Evolutionary conservation across 2,329 filamentous ascomycete genomes (phyloP).

Genomic region (Colletotrichum lini): DNA sequence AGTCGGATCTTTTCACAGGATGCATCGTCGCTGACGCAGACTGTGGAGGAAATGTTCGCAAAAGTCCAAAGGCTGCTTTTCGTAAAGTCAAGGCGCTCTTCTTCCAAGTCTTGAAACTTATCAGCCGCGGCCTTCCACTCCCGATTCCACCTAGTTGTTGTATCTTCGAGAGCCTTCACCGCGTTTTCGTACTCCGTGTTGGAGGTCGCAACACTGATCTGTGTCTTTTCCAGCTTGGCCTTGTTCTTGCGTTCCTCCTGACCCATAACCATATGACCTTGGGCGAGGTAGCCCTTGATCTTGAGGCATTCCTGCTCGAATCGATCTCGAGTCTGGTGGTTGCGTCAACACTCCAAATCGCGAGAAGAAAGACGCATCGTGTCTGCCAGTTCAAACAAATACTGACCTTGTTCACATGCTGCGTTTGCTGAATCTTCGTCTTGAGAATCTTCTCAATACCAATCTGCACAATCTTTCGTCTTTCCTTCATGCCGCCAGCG

Average conservation of each 20-base stretch:
- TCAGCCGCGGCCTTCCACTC: slow-evolving; percentile 99
- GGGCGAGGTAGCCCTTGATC: slow-evolving; percentile 98
- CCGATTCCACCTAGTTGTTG: slow-evolving; percentile 94
- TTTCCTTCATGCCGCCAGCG: slow-evolving; percentile 94
- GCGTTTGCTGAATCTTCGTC: slow-evolving; percentile 91
- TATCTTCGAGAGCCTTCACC: slow-evolving; percentile 94
- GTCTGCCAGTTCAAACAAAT: background rate
- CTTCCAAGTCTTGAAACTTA: slow-evolving; percentile 99
- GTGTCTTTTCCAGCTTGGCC: slow-evolving; percentile 97
- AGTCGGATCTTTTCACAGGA: slow-evolving; percentile 97
- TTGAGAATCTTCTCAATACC: slow-evolving; percentile 96
- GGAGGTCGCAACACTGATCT: slow-evolving; percentile 91
- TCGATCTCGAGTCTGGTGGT: slow-evolving; percentile 81
- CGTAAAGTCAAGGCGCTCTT: slow-evolving; percentile 95
- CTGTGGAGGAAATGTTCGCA: slow-evolving; percentile 96
- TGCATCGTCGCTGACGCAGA: slow-evolving; percentile 96
- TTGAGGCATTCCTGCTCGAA: slow-evolving; percentile 98
- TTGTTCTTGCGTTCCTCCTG: slow-evolving; percentile 99
- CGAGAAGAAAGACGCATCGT: background rate
- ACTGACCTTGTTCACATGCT: slow-evolving; percentile 88
- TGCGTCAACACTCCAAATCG: slow-evolving; percentile 29
- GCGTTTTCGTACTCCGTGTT: slow-evolving; percentile 95
- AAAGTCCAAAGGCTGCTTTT: slow-evolving; percentile 99
- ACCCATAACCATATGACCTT: slow-evolving; percentile 99
- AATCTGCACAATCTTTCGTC: slow-evolving; percentile 94